Evolutionary conservation across 2,329 filamentous ascomycete genomes (phyloP), one percentile per base, ranked within the genome.

Genomic region (Microdochium nivale): DNA sequence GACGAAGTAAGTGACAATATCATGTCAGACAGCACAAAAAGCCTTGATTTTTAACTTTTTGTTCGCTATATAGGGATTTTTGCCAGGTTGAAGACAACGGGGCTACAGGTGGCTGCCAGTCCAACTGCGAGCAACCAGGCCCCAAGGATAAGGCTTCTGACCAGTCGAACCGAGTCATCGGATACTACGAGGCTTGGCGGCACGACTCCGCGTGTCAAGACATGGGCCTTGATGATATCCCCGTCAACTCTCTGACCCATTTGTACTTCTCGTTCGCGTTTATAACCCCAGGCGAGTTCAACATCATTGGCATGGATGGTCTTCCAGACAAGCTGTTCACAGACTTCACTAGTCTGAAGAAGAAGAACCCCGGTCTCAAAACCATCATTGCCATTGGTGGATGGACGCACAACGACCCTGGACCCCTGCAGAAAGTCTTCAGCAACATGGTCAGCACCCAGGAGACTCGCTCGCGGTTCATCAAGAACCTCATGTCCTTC

Each of bases 231-330:
- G 65, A 67, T 53, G 58, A 78, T 16, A 56, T 65, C 5, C 60
- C 78, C 10, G 56, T 67, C 3, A 64, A 71, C 27, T 73, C 70
- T 11, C 59, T 79, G 2, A 61, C 67, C 1, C 56, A 70, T 50
- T 11, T 67, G 8, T 54, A 65, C 47, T 63, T 62, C 23, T 54
- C 68, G 0, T 73, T 73, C 53, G 62, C 56, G 2, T 67, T 60
- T 37, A 62, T 72, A 51, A 55, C 58, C n/a, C 65, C 67, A 0
- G 49, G 48, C 1, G 54, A 49, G 1, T 70, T 62, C 52, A 7
- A 58, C 0, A 58, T 73, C 24, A 52, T 53, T 0, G 49, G 57
- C 2, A 69, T 69, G 60, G 62, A 65, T 21, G 50, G 48, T 3
- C 43, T 59, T 0, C 37, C 52, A 1, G 14, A 25, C 0, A 13